Evolutionary conservation across 495 filamentous ascomycete genomes (phyloP), one percentile per base, ranked within the genome.

Genomic region (Penicillium chermesinum): DNA sequence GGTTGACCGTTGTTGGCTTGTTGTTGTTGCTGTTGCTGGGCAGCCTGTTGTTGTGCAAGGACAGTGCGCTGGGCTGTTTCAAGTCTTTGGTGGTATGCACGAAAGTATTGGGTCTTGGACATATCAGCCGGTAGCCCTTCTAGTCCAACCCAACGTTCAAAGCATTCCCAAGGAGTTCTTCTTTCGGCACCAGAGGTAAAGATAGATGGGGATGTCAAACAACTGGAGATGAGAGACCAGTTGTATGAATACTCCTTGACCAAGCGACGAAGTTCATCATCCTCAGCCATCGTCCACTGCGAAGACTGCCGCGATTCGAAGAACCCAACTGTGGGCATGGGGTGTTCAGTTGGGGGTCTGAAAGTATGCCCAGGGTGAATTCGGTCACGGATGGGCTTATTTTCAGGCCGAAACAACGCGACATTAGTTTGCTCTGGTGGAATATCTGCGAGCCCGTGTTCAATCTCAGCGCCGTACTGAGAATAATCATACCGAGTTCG

Each of bases 141-240:
- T 8, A 97, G 70, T 45, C 84, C 81, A 13, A 95, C 82, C 89
- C 91, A 97, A 32, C 94, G 82, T 62, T 98, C 93, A 58, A 97
- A 98, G 59, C 93, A 98, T 69, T 98, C 93, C 93, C 93, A 98
- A 4, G 93, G 91, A 2, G 94, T 97, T 41, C 93, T 79, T 45
- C 93, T 81, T 59, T 96, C 94, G 9, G 88, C 81, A 12, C 87
- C 86, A 39, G 91, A 90, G 17, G 84, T 80, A 59, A 85, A 94
- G 22, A 78, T 53, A 3, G 88, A 93, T 38, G 80, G 78, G n/a
- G 82, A 76, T 0, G 81, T 77, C 34, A 96, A 70, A 50, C 88
- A 84, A 50, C 76, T 84, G 4, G 89, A 86, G 38, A 97, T 94
- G 6, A 98, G 72, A 9, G 89, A 88, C 93, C 93, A 98, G 60